Evolutionary conservation across 2,329 filamentous ascomycete genomes (phyloP).

Genomic region (Mycosphaerella arachidis): DNA sequence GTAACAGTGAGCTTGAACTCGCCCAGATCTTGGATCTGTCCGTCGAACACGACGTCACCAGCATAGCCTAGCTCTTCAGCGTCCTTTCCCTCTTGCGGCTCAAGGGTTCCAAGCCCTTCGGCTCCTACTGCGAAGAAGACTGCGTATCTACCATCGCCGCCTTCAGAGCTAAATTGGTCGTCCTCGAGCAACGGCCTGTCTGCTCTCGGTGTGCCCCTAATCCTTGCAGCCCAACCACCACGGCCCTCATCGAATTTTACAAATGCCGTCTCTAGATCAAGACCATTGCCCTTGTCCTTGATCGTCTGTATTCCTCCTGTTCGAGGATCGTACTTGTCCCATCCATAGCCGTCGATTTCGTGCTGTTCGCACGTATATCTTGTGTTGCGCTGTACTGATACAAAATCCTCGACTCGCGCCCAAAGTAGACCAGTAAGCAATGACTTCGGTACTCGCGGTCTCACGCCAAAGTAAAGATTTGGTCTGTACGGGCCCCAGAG

Average conservation of each 20-base stretch:
- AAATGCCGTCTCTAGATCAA: constrained; percentile 90
- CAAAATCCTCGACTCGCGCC: constrained; percentile 77
- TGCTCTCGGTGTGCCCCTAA: constrained; percentile 63
- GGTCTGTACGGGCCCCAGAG: constrained; percentile 95
- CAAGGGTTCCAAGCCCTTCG: constrained; percentile 68
- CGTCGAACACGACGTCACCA: constrained; percentile 64
- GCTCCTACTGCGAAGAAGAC: constrained; percentile 78
- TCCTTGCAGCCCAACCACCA: constrained; percentile 76
- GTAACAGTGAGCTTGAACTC: constrained; percentile 76
- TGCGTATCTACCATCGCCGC: constrained; percentile 62
- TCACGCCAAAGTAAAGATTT: constrained; percentile 89
- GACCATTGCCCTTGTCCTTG: constrained; percentile 78
- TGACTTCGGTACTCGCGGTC: constrained; percentile 75
- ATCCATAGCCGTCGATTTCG: constrained; percentile 93
- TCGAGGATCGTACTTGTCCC: constrained; percentile 93
- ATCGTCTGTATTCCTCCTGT: constrained; percentile 85
- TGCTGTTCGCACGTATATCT: constrained; percentile 95
- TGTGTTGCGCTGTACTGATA: constrained; percentile 69
- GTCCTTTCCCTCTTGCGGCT: constrained; percentile 53
- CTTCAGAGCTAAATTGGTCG: constrained; percentile 15
- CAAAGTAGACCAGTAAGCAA: constrained; percentile 82
- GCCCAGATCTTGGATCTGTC: constrained; percentile 67
- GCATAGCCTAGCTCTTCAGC: constrained; percentile 54
- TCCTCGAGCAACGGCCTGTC: constrained; percentile 4
- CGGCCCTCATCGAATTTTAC: constrained; percentile 82